Conservation (phyloP, 768 basidiomycete genomes). For the Russula sp. region DNA sequence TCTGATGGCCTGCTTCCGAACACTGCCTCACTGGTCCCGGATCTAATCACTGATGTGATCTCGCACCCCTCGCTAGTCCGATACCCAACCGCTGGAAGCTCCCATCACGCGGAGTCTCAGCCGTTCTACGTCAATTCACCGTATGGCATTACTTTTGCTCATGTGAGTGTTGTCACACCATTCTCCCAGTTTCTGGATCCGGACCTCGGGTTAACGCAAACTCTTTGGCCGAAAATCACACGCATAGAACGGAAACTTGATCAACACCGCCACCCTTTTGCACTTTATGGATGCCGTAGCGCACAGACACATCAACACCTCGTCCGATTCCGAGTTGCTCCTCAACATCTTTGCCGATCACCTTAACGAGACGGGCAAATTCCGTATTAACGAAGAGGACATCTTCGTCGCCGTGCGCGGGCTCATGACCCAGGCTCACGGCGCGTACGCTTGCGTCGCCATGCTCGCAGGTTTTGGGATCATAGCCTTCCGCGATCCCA, state of each 20-base stretch:
- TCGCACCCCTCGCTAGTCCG: slow-evolving; percentile 50
- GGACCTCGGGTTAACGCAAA: neutral
- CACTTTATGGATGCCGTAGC: slow-evolving; percentile 93
- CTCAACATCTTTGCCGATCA: slow-evolving; percentile 98
- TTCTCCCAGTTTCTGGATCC: neutral
- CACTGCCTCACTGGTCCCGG: neutral
- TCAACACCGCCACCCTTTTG: slow-evolving; percentile 83
- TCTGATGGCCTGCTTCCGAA: neutral
- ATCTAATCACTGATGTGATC: neutral
- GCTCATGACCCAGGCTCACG: slow-evolving; percentile 81
- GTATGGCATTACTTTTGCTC: slow-evolving; percentile 96
- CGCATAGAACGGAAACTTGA: slow-evolving; percentile 90
- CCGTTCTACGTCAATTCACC: slow-evolving; percentile 99
- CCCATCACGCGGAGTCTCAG: slow-evolving; percentile 94
- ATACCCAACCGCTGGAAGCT: slow-evolving; percentile 97
- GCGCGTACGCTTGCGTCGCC: slow-evolving; percentile 96
- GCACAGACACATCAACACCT: slow-evolving; percentile 98
- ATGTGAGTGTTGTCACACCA: slow-evolving; percentile 46
- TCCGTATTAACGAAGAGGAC: slow-evolving; percentile 98
- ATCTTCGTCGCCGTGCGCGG: slow-evolving; percentile 92
- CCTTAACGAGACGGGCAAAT: slow-evolving; percentile 97
- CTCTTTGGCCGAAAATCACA: slow-evolving; percentile 45
- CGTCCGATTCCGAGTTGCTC: slow-evolving; percentile 94
- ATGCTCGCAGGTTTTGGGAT: slow-evolving; percentile 99
- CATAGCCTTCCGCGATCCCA: slow-evolving; percentile 96